These are phyloP conservation scores for Punica granatum DNA, from an alignment of 345 rosid genomes.

Conservation along the genomic window DNA sequence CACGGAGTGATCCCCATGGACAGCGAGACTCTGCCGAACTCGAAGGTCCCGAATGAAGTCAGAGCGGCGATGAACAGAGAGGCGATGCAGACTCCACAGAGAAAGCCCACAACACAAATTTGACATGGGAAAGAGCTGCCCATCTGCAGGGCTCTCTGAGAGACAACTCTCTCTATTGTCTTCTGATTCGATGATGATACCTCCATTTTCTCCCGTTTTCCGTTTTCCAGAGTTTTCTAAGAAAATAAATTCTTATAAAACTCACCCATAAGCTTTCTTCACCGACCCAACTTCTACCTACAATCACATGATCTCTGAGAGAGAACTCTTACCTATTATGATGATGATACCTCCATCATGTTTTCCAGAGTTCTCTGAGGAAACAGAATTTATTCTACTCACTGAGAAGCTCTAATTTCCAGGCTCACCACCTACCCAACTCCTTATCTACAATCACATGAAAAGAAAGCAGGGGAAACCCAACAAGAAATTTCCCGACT, in stretches of 20 bases:
- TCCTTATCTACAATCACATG: constrained; percentile 2
- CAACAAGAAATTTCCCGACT: background rate
- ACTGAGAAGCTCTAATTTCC: too few relatives aligned
- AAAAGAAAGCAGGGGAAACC: background rate
- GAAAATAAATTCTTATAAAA: background rate
- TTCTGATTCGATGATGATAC: constrained; percentile 36
- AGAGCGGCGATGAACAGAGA: constrained; percentile 77
- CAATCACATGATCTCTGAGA: background rate
- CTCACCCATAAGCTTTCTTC: background rate
- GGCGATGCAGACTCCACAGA: constrained; percentile 81
- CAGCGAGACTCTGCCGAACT: constrained; percentile 43
- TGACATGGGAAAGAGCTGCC: constrained; percentile 88
- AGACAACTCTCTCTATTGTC: constrained; percentile 68
- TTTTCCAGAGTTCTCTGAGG: too few relatives aligned
- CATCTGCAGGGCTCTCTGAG: constrained; percentile 78
- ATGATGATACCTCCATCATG: too few relatives aligned
- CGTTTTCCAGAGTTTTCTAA: background rate
- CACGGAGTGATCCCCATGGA: constrained; percentile 35
- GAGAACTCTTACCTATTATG: background rate
- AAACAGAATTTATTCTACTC: too few relatives aligned
- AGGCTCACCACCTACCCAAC: background rate
- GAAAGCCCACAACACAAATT: constrained; percentile 81
- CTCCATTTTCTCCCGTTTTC: constrained; percentile 36
- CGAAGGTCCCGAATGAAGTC: constrained; percentile 62
- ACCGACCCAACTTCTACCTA: background rate